Evolutionary conservation across 2,329 filamentous ascomycete genomes (phyloP), one percentile per base, ranked within the genome.

Genomic region (Macroventuria anomochaeta): DNA sequence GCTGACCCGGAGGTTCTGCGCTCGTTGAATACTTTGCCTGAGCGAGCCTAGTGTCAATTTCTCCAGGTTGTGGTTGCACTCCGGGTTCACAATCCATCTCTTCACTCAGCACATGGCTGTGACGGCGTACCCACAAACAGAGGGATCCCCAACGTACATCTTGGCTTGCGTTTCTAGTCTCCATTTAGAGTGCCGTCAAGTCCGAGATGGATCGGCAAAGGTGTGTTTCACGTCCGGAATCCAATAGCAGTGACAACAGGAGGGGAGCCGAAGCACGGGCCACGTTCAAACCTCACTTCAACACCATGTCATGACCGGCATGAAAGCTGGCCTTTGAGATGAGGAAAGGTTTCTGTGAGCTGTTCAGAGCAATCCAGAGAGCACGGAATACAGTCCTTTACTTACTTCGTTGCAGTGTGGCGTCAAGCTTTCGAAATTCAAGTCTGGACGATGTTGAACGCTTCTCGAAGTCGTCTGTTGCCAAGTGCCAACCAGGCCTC

Each of bases 101-200:
- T 32, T 44, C 37, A 34, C 23, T 38, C 20, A 29, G 12, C 44
- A 54, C 44, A 25, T 8, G 8, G 23, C 23, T 25, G n/a, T n/a
- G 25, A 44, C 23, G 33, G 18, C 40, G 33, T 17, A 33, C 36
- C 18, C 20, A 26, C 38, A 15, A 44, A 15, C 23, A 33, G 29
- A 28, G 29, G 62, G 65, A 60, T 71, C 66, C 66, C 67, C 61
- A 64, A 58, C 48, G 40, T 47, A 52, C 50, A 21, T 23, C 18
- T 46, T 56, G 47, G 46, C 56, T 46, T 32, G 31, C 37, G 21
- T 25, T 40, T 38, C 31, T n/a, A 44, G 26, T 37, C 53, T 55
- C 53, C 46, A 41, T 46, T 33, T 5, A 37, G 40, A 37, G 13
- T 39, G 20, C 41, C 41, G 54, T 40, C 48, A 57, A 55, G 51